A percentile compares a stretch with the other conserved stretches of the same genome.
phyloP scores from a whole-genome alignment of 2,329 filamentous ascomycete genomes.

The Sarocladiaceae sp. region DNA sequence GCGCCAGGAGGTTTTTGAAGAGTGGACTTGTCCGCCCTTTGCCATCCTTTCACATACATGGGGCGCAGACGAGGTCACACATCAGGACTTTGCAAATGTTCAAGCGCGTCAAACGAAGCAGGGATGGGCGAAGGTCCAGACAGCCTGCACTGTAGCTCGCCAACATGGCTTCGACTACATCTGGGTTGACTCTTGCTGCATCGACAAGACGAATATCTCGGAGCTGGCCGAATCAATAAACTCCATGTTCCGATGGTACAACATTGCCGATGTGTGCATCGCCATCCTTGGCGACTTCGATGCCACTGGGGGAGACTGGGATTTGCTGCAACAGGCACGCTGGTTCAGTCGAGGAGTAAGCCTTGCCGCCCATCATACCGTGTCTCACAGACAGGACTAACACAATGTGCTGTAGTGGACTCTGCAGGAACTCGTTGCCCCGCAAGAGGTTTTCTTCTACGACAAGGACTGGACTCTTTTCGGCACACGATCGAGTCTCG shows the following conservation, averaged over 20 bases:
- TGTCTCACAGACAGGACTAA: too few relatives aligned
- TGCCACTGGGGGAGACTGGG: not conserved
- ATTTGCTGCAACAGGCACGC: slow-evolving; percentile 4
- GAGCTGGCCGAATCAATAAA: slow-evolving; percentile 25
- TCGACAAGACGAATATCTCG: slow-evolving; percentile 19
- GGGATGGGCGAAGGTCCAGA: slow-evolving; percentile 12
- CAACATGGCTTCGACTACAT: slow-evolving; percentile 17
- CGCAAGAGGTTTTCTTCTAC: not conserved
- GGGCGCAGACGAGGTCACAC: slow-evolving; percentile 20
- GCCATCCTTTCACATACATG: slow-evolving; percentile 27
- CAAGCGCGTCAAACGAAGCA: not conserved
- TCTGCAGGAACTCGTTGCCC: not conserved
- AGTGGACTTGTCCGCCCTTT: slow-evolving; percentile 4
- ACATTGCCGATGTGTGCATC: slow-evolving; percentile 19
- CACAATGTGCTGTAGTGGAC: not conserved
- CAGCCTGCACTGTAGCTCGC: slow-evolving; percentile 13
- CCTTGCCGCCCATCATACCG: too few relatives aligned
- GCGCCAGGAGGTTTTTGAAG: not conserved
- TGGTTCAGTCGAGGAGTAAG: slow-evolving; percentile 33
- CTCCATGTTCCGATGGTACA: slow-evolving; percentile 21
- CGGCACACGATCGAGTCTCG: not conserved
- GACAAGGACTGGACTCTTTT: not conserved
- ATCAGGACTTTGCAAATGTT: slow-evolving; percentile 12
- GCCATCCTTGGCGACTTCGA: slow-evolving; percentile 19
- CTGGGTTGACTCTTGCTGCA: slow-evolving; percentile 27